Conservation (phyloP, 768 basidiomycete genomes). For the Amanita phalloides region DNA sequence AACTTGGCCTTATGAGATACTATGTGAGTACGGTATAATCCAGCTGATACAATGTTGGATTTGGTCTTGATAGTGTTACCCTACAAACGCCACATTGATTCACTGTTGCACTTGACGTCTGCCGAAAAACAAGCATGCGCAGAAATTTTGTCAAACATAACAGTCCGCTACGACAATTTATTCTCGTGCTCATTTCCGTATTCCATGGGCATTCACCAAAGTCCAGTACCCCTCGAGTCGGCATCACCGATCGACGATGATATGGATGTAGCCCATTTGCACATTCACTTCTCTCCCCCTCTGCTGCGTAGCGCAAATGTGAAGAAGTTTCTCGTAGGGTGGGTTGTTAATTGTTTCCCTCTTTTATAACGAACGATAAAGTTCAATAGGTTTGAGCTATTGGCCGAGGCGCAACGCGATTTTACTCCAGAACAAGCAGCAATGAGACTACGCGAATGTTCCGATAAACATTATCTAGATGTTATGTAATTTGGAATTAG, state of each 20-base stretch:
- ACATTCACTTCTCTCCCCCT: conserved; percentile 83
- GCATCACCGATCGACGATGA: conserved; percentile 21
- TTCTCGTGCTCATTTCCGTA: conserved; percentile 87
- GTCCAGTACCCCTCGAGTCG: conserved; percentile 30
- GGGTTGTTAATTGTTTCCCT: conserved; percentile 10
- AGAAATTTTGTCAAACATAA: conserved; percentile 50
- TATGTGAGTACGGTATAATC: conserved; percentile 37
- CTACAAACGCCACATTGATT: conserved; percentile 68
- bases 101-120: conserved; percentile 45
- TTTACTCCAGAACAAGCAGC: conserved; percentile 87
- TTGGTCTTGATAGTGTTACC: conserved; percentile 47
- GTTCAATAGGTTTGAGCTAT: conserved; percentile 64
- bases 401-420: conserved; percentile 87
- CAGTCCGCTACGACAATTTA: conserved; percentile 66
- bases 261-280: conserved; percentile 63
- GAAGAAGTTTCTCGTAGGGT: conserved; percentile 88
- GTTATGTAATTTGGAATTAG: neutral
- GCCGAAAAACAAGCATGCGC: conserved; percentile 61
- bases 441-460: conserved; percentile 37
- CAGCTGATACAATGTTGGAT: neutral
- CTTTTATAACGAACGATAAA: neutral
- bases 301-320: conserved; percentile 73
- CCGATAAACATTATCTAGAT: conserved; percentile 48
- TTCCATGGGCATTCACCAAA: conserved; percentile 91
- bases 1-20: conserved; percentile 82